Evolutionary conservation across 2,329 filamentous ascomycete species (phyloP), one percentile per base, ranked within the genome.

Genomic region (Arthrobotrys pseudoclavata): DNA sequence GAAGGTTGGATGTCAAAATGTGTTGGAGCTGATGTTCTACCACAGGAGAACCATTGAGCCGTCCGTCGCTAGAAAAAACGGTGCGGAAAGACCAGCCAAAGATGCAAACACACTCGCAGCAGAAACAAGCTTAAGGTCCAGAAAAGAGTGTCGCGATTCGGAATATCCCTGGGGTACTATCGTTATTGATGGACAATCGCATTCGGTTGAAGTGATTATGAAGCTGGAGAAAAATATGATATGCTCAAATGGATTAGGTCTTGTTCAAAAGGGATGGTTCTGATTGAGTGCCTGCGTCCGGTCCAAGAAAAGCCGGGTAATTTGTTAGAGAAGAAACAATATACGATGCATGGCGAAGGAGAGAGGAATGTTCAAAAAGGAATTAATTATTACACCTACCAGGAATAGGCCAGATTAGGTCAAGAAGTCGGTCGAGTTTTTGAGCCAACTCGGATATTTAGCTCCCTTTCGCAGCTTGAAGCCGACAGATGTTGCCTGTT

Each of bases 371-470:
- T 26, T 50, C 22, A 42, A 60, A 60, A 60, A 20, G 55, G 42
- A 47, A 47, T 47, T 20, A 22, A 12, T 3, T 24, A 60, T 60
- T 42, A 37, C 31, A 60, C 55, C 34, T 60, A 60, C 34, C 55
- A 42, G 20, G 31, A 60, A 26, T 13, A 60, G 52, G 18, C 24
- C 52, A 15, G 18, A 22, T 47, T n/a, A 22, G 18, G 42, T 9
- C n/a, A 40, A 37, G 55, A 15, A 22, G 29, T 57, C 15, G 53
- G 34, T 34, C 47, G 47, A 24, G 3, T 7, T 29, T 42, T 34
- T n/a, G 29, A 57, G 55, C 55, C 55, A 60, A 34, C 55, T 60
- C 55, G 55, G 55, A 42, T 60, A 60, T 60, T 60, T 60, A 60
- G 55, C 55, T 60, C 55, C 55, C 55, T 60, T 60, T 42, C 34